Evolutionary conservation across 1,139 yeast genomes (phyloP), one percentile per base, ranked within the genome.

Genomic region (Geotrichum siamense): DNA sequence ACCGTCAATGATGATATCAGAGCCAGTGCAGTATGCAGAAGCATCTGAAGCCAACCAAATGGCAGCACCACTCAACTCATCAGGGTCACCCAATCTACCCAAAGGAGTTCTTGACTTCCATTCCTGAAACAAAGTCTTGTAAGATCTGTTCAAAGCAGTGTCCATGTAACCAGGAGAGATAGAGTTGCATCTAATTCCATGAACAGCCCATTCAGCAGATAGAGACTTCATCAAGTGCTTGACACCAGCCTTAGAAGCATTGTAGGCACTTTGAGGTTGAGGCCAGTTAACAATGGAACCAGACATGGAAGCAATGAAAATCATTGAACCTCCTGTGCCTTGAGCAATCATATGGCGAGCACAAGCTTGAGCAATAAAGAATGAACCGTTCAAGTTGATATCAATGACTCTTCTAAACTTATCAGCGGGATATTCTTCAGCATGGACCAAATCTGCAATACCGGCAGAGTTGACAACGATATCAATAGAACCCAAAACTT

Each of bases 341-440:
- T 57, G 61, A 41, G 72, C 65, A 63, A 82, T 82, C 70, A 83
- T 78, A 51, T 86, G 87, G 61, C 78, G 75, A 48, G 89, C 89
- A 55, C 83, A 74, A 5, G 78, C 74, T 62, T 75, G 79, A 28
- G 75, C 65, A 49, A 82, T 86, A 63, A 79, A 74, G 58, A 83
- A 77, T 2, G 93, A 79, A 33, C 94, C 94, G 60, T 82, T 75
- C 26, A 82, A 76, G 63, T 83, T 83, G 55, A 83, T 89, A 61
- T 79, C 79, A 69, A 82, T 69, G 43, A 83, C 76, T 26, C 78
- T 72, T 56, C 84, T 82, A 53, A 87, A 86, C 64, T 81, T 82
- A 51, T 70, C 68, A 22, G 87, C 75, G 8, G 91, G 86, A 65
- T 83, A 82, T 51, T 80, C 84, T 62, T 82, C 89, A 40, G 93